Percentiles rank a stretch among this genome's conserved stretches.
Evolutionary conservation across 2,329 filamentous ascomycete species (phyloP).

Genomic region (Sordariomycetes sp.): DNA sequence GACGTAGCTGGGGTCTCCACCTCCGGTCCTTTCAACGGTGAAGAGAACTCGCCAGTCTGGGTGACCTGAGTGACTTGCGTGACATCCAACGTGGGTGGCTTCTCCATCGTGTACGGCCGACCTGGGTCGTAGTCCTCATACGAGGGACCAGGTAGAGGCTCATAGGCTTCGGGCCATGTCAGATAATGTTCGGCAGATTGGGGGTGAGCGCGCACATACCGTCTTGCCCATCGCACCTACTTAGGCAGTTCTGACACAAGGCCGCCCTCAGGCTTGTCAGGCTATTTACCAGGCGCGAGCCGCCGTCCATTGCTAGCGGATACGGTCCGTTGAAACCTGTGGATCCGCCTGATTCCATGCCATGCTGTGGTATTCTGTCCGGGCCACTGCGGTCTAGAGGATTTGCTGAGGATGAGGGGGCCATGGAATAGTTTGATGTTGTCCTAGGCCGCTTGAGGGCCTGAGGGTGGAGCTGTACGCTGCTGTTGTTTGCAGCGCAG

Average conservation of each 20-base stretch:
- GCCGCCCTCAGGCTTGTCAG: slow-evolving; percentile 15
- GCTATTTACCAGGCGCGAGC: slow-evolving; percentile 7
- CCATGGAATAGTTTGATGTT: slow-evolving; percentile 15
- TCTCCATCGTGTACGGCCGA: slow-evolving; percentile 17
- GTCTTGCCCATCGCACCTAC: slow-evolving; percentile 13
- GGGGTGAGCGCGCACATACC: slow-evolving; percentile 12
- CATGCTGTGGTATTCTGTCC: neutral
- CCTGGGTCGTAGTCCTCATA: slow-evolving; percentile 15
- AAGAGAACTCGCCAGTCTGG: neutral
- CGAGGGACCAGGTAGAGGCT: slow-evolving; percentile 14
- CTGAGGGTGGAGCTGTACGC: neutral
- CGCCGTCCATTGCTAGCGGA: neutral
- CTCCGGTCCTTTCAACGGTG: neutral
- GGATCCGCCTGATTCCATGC: neutral
- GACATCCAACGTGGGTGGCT: slow-evolving; percentile 6
- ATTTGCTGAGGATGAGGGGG: slow-evolving; percentile 6
- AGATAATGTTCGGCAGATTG: neutral
- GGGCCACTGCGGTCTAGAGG: slow-evolving; percentile 4
- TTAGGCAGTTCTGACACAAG: slow-evolving; percentile 17
- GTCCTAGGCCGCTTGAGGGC: slow-evolving; percentile 13
- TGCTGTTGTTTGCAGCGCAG: slow-evolving; percentile 13
- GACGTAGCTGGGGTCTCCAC: neutral
- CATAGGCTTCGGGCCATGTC: slow-evolving; percentile 16
- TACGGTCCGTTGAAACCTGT: neutral
- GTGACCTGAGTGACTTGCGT: too few species aligned